Evolutionary conservation across 495 filamentous ascomycete species (phyloP).

Genomic region (Penicillium simplicissimum): DNA sequence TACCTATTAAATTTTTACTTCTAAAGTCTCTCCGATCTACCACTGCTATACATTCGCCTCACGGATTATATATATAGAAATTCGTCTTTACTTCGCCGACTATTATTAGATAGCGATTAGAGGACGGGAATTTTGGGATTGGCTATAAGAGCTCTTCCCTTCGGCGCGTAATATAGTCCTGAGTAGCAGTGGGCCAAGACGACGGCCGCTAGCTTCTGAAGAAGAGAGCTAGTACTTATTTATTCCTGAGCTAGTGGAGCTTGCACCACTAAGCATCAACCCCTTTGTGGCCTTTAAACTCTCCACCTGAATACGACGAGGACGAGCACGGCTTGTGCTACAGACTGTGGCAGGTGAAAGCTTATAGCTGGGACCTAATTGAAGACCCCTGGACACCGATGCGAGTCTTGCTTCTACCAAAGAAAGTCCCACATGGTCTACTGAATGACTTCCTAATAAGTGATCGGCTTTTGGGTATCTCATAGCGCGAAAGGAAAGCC

Average conservation of each 20-base stretch:
- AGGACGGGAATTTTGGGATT: neutral
- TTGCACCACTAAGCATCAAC: neutral
- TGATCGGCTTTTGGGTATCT: too few relatives aligned
- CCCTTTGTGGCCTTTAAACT: neutral
- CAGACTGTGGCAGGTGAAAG: neutral
- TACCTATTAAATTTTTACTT: neutral
- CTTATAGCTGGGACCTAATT: neutral
- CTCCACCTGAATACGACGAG: neutral
- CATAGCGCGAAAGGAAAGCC: neutral
- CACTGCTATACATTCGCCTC: neutral
- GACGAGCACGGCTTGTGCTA: neutral
- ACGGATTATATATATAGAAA: neutral
- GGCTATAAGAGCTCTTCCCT: neutral
- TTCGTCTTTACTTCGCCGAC: neutral
- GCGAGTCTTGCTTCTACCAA: constrained; percentile 1
- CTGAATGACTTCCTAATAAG: neutral
- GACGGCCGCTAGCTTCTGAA: too few relatives aligned
- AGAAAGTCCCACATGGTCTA: constrained; percentile 1
- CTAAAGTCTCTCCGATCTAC: neutral
- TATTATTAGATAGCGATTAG: neutral
- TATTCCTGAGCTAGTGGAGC: neutral
- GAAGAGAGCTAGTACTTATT: too few relatives aligned
- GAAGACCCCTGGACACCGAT: neutral
- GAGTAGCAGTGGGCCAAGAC: neutral
- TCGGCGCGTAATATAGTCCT: neutral